phyloP scores from a whole-genome alignment of 768 basidiomycete genomes.

The Trametes cinnabarina region DNA sequence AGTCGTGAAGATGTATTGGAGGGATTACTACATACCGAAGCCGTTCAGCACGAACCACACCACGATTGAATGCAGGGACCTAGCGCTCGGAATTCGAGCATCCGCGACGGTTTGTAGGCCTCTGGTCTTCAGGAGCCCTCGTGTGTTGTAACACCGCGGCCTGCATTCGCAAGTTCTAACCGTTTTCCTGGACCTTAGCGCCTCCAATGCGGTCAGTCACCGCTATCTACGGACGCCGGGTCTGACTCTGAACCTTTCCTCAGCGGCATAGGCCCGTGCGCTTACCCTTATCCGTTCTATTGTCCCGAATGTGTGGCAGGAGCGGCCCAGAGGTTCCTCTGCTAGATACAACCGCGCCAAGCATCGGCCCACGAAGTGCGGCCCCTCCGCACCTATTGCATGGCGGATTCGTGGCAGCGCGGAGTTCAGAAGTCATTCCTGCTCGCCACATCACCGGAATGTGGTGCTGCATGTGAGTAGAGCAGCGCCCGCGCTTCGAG shows the following conservation, averaged over 20 bases:
- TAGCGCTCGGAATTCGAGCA: not conserved
- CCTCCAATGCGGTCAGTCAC: constrained; percentile 2
- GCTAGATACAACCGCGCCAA: constrained; percentile 1
- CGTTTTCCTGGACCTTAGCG: not conserved
- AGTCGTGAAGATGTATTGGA: not conserved
- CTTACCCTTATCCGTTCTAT: constrained; percentile 9
- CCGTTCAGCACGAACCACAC: not conserved
- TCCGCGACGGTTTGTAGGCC: constrained; percentile 13
- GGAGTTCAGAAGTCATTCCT: constrained; percentile 2
- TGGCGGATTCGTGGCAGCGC: constrained; percentile 9
- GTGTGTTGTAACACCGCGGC: constrained; percentile 12
- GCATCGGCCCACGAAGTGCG: not conserved
- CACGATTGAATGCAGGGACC: too few species aligned
- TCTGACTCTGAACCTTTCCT: constrained; percentile 1
- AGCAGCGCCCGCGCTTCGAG: not conserved
- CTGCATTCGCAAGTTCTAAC: not conserved
- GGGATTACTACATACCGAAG: not conserved
- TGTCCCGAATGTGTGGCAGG: constrained; percentile 3
- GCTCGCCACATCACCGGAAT: not conserved
- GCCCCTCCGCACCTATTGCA: not conserved
- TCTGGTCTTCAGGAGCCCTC: not conserved
- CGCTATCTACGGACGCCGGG: not conserved
- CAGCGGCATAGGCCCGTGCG: not conserved
- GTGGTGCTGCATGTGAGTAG: constrained; percentile 3
- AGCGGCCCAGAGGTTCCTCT: not conserved